Evolutionary conservation across 129 eudicot genomes (phyloP).

Genomic region (Gnaphalium uliginosum): DNA sequence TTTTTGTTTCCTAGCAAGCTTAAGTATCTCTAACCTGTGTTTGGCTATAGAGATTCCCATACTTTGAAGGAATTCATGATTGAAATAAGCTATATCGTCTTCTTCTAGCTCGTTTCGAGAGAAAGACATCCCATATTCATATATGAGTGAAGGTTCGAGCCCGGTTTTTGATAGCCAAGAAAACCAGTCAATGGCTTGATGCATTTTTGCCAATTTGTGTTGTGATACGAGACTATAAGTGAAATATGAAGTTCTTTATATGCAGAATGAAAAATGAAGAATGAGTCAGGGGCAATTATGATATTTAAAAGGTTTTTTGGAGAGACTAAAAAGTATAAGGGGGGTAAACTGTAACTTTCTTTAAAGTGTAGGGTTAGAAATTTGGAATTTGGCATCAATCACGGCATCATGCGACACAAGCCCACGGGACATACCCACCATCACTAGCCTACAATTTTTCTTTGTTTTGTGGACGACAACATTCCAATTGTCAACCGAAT

Average conservation of each 20-base stretch:
- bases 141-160: slow-evolving; percentile 75
- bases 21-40: slow-evolving; percentile 89
- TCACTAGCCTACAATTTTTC: slow-evolving; percentile 4
- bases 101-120: slow-evolving; percentile 81
- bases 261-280: neutral
- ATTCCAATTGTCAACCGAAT: neutral
- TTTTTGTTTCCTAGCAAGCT: slow-evolving; percentile 58
- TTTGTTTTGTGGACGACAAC: neutral
- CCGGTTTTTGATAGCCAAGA: slow-evolving; percentile 85
- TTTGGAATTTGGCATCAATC: slow-evolving; percentile 48
- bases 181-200: slow-evolving; percentile 77
- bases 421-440: slow-evolving; percentile 37
- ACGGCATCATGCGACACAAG: slow-evolving; percentile 46
- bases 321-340: slow-evolving; percentile 31
- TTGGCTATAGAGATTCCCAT: slow-evolving; percentile 92
- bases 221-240: neutral
- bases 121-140: slow-evolving; percentile 68
- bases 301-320: slow-evolving; percentile 28
- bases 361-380: neutral
- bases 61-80: slow-evolving; percentile 91
- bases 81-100: slow-evolving; percentile 74
- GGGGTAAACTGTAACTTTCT: no score
- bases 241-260: slow-evolving; percentile 29
- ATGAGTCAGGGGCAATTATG: slow-evolving; percentile 25
- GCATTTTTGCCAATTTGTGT: slow-evolving; percentile 22